Percentiles rank a stretch among this genome's conserved stretches.
These are phyloP conservation scores for Leucocoprinus sp. DNA, from an alignment of 768 basidiomycete genomes.

Conservation along the genomic window DNA sequence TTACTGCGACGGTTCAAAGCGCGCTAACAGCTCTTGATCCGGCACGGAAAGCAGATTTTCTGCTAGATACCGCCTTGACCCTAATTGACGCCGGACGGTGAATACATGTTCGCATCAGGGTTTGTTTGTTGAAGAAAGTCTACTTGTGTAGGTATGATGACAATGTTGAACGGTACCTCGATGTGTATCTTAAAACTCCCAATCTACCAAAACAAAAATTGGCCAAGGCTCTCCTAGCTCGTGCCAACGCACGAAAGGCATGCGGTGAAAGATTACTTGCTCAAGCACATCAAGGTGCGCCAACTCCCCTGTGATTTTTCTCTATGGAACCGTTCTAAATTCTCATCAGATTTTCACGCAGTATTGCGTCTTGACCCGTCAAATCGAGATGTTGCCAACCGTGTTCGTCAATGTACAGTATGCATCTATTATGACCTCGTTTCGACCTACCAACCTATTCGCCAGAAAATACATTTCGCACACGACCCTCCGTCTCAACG, in stretches of 20 bases:
- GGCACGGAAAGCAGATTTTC: conserved; percentile 38
- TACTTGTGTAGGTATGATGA: conserved; percentile 53
- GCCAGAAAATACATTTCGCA: conserved; percentile 43
- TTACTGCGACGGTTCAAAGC: conserved; percentile 40
- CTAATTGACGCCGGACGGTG: conserved; percentile 44
- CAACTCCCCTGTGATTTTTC: too few relatives aligned
- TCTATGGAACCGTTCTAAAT: not conserved
- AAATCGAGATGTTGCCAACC: conserved; percentile 44
- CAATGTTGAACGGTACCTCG: conserved; percentile 57
- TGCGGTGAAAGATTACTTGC: conserved; percentile 47
- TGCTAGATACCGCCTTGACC: conserved; percentile 40
- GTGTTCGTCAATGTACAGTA: conserved; percentile 41
- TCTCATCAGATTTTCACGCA: conserved; percentile 47
- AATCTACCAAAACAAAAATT: conserved; percentile 43
- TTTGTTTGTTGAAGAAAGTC: too few relatives aligned
- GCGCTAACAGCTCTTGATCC: conserved; percentile 39
- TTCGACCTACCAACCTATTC: too few relatives aligned
- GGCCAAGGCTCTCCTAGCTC: conserved; percentile 45
- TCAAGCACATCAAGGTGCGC: conserved; percentile 50
- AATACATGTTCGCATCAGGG: too few relatives aligned
- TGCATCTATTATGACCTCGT: conserved; percentile 12
- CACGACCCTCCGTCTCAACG: conserved; percentile 53
- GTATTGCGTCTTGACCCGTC: conserved; percentile 53
- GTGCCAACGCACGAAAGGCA: conserved; percentile 50
- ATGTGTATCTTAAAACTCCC: conserved; percentile 58